Conservation (phyloP, 345 rosid genomes). For the Gossypium anomalum region DNA sequence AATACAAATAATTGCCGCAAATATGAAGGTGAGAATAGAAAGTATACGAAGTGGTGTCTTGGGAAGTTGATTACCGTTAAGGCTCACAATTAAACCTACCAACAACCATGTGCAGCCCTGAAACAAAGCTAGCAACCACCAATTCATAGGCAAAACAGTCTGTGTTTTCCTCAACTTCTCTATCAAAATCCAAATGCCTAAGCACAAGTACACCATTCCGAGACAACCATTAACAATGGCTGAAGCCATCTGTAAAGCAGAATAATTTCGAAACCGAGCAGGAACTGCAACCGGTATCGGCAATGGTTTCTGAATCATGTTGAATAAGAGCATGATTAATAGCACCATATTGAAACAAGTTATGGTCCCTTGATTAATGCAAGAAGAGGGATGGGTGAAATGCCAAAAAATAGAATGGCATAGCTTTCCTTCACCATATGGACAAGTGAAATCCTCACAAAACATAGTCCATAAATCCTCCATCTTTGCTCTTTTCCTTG, state of each 20-base stretch:
- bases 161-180: constrained; percentile 39
- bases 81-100: constrained; percentile 43
- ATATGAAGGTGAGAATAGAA: constrained; percentile 50
- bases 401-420: constrained; percentile 20
- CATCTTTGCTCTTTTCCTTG: constrained; percentile 19
- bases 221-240: constrained; percentile 50
- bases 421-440: constrained; percentile 16
- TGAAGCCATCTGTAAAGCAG: constrained; percentile 43
- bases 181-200: constrained; percentile 54
- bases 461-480: constrained; percentile 48
- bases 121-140: constrained; percentile 45
- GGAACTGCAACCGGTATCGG: constrained; percentile 23
- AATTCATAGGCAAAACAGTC: constrained; percentile 39
- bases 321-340: constrained; percentile 40
- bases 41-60: constrained; percentile 38
- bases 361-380: constrained; percentile 46
- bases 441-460: constrained; percentile 46
- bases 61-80: constrained; percentile 32
- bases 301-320: constrained; percentile 38
- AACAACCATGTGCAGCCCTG: constrained; percentile 66
- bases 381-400: constrained; percentile 37
- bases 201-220: constrained; percentile 51
- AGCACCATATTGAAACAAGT: constrained; percentile 50
- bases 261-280: constrained; percentile 22
- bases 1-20: constrained; percentile 37